These are phyloP conservation scores for Mitragyna speciosa DNA, from an alignment of 257 asterid species.

Conservation along the genomic window DNA sequence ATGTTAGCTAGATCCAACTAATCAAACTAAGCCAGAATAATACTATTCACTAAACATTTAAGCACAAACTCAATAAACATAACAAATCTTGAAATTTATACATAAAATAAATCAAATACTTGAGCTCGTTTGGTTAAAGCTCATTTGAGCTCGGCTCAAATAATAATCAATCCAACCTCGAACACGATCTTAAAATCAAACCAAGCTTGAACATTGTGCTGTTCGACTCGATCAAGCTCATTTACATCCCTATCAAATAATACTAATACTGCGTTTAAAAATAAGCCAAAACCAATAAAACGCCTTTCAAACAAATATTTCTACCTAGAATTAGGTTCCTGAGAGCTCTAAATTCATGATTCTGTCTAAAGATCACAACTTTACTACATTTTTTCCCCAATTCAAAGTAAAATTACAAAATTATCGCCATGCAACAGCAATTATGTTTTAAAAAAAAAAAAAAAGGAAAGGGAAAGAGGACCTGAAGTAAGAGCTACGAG, in stretches of 20 bases:
- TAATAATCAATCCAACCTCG: too few species aligned
- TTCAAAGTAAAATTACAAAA: neutral
- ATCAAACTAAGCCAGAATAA: too few species aligned
- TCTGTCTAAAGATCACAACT: neutral
- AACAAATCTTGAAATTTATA: too few species aligned
- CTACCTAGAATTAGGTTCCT: too few species aligned
- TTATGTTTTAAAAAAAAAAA: neutral
- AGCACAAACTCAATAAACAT: neutral
- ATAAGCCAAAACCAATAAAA: neutral
- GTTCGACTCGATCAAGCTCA: too few species aligned
- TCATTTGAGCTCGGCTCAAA: too few species aligned
- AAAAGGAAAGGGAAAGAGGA: neutral
- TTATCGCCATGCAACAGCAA: neutral
- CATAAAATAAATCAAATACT: too few species aligned
- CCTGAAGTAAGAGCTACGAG: conserved; percentile 97
- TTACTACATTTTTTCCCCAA: neutral
- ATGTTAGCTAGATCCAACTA: neutral
- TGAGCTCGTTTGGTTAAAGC: too few species aligned
- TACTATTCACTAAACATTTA: too few species aligned
- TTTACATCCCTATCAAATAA: neutral
- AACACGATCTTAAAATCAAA: too few species aligned
- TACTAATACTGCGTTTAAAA: neutral
- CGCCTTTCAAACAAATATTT: neutral
- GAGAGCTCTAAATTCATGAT: neutral
- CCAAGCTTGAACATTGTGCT: too few species aligned